Evolutionary conservation across 768 basidiomycete genomes (phyloP).

Genomic region (Naganishia kalamii): DNA sequence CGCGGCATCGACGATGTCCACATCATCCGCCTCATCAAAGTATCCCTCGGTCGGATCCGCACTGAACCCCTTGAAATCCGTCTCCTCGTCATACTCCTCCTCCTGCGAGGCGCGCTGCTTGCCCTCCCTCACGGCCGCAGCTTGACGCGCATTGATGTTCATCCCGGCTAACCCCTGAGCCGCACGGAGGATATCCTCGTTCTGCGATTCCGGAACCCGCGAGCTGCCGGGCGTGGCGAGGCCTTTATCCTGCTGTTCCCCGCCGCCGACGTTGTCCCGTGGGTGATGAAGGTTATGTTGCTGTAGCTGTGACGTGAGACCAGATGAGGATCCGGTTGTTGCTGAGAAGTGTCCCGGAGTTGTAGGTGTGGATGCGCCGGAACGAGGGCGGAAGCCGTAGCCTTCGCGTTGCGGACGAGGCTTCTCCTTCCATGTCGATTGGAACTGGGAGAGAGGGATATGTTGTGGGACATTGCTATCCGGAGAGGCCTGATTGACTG

Average conservation of each 20-base stretch:
- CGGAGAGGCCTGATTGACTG: not conserved
- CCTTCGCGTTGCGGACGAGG: constrained; percentile 55
- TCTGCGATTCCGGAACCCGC: not conserved
- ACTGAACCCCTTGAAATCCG: constrained; percentile 27
- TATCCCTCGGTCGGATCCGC: constrained; percentile 46
- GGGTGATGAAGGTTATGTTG: constrained; percentile 21
- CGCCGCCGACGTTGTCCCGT: not conserved
- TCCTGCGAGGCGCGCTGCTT: constrained; percentile 17
- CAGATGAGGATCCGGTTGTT: not conserved
- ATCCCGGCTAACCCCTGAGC: not conserved
- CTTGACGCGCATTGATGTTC: constrained; percentile 12
- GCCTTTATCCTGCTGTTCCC: not conserved
- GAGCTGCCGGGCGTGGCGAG: constrained; percentile 1
- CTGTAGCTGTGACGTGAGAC: not conserved
- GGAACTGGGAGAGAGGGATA: constrained; percentile 8
- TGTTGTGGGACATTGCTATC: not conserved
- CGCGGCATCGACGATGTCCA: constrained; percentile 39
- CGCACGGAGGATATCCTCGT: not conserved
- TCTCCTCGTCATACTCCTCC: constrained; percentile 33
- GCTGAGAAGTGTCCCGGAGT: constrained; percentile 21
- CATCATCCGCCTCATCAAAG: constrained; percentile 46
- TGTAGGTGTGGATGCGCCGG: constrained; percentile 62
- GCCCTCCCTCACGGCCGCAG: constrained; percentile 20
- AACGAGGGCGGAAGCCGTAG: constrained; percentile 71
- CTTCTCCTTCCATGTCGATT: constrained; percentile 4